phyloP scores from a whole-genome alignment of 208 protist genomes.

The Acanthamoeba castellanii region DNA sequence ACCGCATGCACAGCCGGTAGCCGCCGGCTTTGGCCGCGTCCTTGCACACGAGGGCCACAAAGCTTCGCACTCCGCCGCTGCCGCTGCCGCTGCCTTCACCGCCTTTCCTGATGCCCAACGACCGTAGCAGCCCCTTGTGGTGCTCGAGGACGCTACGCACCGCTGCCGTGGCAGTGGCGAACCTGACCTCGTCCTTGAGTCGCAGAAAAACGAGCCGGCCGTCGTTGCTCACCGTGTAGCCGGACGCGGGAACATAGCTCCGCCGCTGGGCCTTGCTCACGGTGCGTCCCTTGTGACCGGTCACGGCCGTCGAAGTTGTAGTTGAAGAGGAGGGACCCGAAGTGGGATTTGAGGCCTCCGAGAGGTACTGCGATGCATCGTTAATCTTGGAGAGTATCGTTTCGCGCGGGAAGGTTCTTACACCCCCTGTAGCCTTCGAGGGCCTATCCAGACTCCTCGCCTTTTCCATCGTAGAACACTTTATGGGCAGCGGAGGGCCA shows the following conservation, averaged over 20 bases:
- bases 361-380: background rate
- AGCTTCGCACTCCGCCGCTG: background rate
- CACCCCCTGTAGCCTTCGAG: background rate
- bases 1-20: slow-evolving; percentile 42
- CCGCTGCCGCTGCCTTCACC: background rate
- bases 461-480: background rate
- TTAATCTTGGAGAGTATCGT: background rate
- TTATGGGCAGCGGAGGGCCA: too few relatives aligned
- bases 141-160: slow-evolving; percentile 25
- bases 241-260: background rate
- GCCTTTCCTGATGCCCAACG: background rate
- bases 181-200: slow-evolving; percentile 35
- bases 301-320: background rate
- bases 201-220: background rate
- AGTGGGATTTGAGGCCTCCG: background rate
- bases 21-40: slow-evolving; percentile 38
- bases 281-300: background rate
- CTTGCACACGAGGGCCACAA: slow-evolving; percentile 29
- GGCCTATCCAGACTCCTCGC: background rate
- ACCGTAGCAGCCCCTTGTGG: background rate
- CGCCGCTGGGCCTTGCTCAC: background rate
- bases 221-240: slow-evolving; percentile 13
- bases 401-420: background rate
- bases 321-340: background rate
- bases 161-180: slow-evolving; percentile 14